Evolutionary conservation across 495 filamentous ascomycete species (phyloP), one percentile per base, ranked within the genome.

Genomic region (Xylaria curta): DNA sequence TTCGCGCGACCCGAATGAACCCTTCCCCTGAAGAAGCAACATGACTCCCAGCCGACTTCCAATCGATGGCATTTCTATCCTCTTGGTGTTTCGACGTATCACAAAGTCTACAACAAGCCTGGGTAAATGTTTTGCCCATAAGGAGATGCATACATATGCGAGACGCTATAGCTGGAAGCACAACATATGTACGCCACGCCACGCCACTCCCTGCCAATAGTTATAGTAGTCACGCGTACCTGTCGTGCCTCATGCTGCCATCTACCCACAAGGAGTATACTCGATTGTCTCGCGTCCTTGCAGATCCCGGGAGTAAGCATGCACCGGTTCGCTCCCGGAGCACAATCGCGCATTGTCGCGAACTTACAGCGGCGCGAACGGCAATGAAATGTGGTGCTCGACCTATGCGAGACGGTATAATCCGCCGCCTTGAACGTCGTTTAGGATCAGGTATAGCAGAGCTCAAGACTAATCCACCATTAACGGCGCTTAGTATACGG

Each of bases 251-350:
- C 38, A 58, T 31, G 49, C 44, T 46, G 44, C 66, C 17, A 10
- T 12, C 40, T 13, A 47, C n/a, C 54, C n/a, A 36, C 66, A 46
- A 51, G 66, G 66, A 17, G 61, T 36, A 26, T 38, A 8, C 24
- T 21, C 60, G 33, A 19, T 10, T 53, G 68, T 63, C 68, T 59
- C 68, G 68, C 68, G 68, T 63, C 68, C 68, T 70, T 70, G 68
- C 68, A 70, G 56, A 44, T n/a, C 38, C 19, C 58, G 46, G 56
- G 33, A 49, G 38, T 69, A 46, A 46, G 28, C 63, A 40, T 33
- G 38, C 17, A 44, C 12, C 31, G 33, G 53, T 33, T 59, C 40
- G 21, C 40, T 58, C 66, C 0, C 12, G 53, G 38, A 36, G 24
- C 53, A 46, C 51, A 21, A 68, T 33, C 7, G 9, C 21, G 53